These are phyloP conservation scores for Eucalyptus urophylla DNA, from an alignment of 345 rosid genomes.

Conservation along the genomic window DNA sequence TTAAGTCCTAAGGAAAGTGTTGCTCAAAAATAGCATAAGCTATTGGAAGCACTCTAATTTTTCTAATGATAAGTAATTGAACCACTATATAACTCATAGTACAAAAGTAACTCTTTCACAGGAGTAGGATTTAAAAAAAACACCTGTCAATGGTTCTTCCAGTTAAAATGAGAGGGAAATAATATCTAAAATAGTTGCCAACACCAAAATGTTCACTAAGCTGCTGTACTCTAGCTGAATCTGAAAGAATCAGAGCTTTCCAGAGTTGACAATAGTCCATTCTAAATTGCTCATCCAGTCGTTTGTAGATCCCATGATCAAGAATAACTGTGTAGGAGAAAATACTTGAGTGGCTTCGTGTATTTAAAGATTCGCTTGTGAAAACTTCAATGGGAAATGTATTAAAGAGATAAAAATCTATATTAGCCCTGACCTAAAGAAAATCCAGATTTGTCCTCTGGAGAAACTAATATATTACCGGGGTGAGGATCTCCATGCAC, in stretches of 20 bases:
- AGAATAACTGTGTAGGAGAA: constrained; percentile 40
- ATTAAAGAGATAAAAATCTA: neutral
- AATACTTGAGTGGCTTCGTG: neutral
- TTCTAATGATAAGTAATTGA: neutral
- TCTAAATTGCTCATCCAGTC: constrained; percentile 66
- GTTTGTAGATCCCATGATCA: constrained; percentile 78
- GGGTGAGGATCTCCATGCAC: constrained; percentile 94
- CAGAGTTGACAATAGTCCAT: constrained; percentile 66
- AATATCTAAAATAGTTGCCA: constrained; percentile 53
- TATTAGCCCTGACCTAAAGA: constrained; percentile 39
- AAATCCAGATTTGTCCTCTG: constrained; percentile 49
- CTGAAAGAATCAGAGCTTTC: constrained; percentile 73
- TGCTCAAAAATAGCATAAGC: neutral
- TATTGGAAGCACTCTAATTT: neutral
- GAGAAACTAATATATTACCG: constrained; percentile 76
- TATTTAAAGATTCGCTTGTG: neutral
- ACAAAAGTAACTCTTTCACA: neutral
- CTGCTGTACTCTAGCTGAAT: constrained; percentile 46
- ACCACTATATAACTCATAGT: neutral
- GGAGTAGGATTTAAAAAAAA: neutral
- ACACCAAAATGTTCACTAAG: constrained; percentile 61
- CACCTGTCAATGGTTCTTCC: constrained; percentile 82
- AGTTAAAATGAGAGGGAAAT: constrained; percentile 61
- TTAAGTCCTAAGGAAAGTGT: neutral
- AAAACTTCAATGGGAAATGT: neutral